Conservation (phyloP, 148 eudicot genomes). For the Rheum nobile region DNA sequence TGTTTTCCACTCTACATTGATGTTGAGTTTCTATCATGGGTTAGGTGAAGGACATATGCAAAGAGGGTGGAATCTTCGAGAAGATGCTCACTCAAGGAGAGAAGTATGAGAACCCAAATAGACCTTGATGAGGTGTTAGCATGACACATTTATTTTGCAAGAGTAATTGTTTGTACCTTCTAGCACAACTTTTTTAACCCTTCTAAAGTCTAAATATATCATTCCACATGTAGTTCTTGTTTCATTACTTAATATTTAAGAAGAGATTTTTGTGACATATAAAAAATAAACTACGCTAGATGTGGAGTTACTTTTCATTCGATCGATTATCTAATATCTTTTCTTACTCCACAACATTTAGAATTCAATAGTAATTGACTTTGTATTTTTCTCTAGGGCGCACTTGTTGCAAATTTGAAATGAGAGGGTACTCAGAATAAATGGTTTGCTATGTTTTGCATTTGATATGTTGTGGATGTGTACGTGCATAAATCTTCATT, state of each 20-base stretch:
- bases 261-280: neutral
- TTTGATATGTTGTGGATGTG: neutral
- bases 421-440: constrained; percentile 88
- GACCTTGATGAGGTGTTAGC: no score
- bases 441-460: constrained; percentile 24
- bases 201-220: neutral
- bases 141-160: neutral
- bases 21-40: no score
- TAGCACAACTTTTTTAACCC: neutral
- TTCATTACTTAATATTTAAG: neutral
- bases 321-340: neutral
- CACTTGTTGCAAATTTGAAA: constrained; percentile 97
- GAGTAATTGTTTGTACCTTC: neutral
- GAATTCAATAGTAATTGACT: neutral
- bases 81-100: no score
- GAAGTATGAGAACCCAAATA: no score
- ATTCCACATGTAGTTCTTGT: neutral
- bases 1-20: no score
- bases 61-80: no score
- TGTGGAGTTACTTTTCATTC: neutral
- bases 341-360: neutral
- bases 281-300: neutral
- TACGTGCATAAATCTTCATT: neutral
- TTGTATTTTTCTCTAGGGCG: constrained; percentile 48
- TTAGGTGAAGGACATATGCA: no score